These are phyloP conservation scores for Rhizopogon vesiculosus DNA, from an alignment of 768 basidiomycete genomes.

Conservation along the genomic window DNA sequence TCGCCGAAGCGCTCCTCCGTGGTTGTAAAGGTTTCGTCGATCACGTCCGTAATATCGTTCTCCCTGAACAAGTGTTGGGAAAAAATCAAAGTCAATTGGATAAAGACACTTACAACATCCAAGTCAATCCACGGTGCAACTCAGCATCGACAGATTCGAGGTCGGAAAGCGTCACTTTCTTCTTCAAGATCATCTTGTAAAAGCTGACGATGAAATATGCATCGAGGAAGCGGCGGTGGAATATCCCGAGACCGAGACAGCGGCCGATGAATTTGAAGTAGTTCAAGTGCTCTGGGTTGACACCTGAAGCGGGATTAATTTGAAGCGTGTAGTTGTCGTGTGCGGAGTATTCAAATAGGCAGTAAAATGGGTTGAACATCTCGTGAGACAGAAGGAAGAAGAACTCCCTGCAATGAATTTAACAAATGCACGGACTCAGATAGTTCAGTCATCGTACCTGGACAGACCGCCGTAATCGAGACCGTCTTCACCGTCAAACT, in stretches of 20 bases:
- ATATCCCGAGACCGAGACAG: conserved; percentile 92
- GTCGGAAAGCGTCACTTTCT: conserved; percentile 92
- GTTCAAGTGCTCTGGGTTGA: conserved; percentile 98
- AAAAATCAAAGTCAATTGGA: not conserved
- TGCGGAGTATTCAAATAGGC: conserved; percentile 98
- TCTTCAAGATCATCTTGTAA: conserved; percentile 99
- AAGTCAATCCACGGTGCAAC: conserved; percentile 89
- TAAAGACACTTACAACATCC: conserved; percentile 83
- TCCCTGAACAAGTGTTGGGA: conserved; percentile 50
- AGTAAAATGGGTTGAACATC: conserved; percentile 99
- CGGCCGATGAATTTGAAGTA: conserved; percentile 99
- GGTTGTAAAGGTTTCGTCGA: conserved; percentile 97
- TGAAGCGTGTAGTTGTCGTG: conserved; percentile 99
- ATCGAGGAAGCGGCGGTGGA: conserved; percentile 98
- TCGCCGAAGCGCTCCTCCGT: conserved; percentile 98
- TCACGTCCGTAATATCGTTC: conserved; percentile 96
- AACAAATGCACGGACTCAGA: not conserved
- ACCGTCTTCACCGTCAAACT: conserved; percentile 99
- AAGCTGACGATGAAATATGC: conserved; percentile 99
- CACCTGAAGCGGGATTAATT: conserved; percentile 96
- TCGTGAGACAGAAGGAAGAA: conserved; percentile 99
- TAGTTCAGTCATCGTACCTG: conserved; percentile 47
- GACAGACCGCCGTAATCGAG: conserved; percentile 98
- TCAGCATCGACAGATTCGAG: conserved; percentile 97
- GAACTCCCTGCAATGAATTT: conserved; percentile 71